A percentile compares a stretch with the other conserved stretches of the same genome.
phyloP scores from a whole-genome alignment of 2,329 filamentous ascomycete genomes.

The Trichoderma atrobrunneum region DNA sequence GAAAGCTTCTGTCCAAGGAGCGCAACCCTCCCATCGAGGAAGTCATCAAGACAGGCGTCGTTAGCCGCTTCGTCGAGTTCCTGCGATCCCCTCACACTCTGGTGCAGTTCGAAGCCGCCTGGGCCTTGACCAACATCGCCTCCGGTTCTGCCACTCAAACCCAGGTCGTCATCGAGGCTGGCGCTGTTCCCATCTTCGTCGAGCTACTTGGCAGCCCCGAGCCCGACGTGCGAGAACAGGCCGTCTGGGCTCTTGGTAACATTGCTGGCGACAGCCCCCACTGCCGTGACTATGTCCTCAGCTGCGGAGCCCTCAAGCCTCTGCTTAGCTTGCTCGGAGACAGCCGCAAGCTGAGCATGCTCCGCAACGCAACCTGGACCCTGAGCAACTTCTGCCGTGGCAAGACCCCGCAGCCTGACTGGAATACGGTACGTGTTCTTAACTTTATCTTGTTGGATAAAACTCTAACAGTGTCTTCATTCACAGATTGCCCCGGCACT shows the following conservation, averaged over 20 bases:
- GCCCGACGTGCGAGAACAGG: slow-evolving; percentile 96
- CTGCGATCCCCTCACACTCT: slow-evolving; percentile 95
- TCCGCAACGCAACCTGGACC: slow-evolving; percentile 97
- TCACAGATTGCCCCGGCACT: slow-evolving; percentile 86
- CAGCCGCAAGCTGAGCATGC: slow-evolving; percentile 98
- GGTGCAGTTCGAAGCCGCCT: slow-evolving; percentile 98
- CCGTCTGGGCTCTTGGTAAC: slow-evolving; percentile 97
- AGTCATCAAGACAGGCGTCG: slow-evolving; percentile 98
- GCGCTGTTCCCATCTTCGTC: slow-evolving; percentile 96
- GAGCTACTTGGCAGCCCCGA: slow-evolving; percentile 94
- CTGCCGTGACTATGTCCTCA: slow-evolving; percentile 94
- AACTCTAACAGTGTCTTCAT: slow-evolving; percentile 13
- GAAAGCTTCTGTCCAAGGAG: slow-evolving; percentile 97
- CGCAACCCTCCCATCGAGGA: slow-evolving; percentile 98
- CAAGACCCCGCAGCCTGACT: slow-evolving; percentile 98
- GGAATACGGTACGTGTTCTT: slow-evolving; percentile 73
- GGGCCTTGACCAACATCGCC: slow-evolving; percentile 98
- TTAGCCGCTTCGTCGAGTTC: slow-evolving; percentile 96
- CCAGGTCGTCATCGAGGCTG: slow-evolving; percentile 97
- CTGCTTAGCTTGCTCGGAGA: slow-evolving; percentile 87
- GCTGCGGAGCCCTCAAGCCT: slow-evolving; percentile 85
- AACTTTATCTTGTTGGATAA: neutral
- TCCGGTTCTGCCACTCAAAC: slow-evolving; percentile 96
- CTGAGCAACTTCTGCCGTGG: slow-evolving; percentile 99
- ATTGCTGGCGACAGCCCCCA: slow-evolving; percentile 97